Base-by-base conservation (phyloP, 768 basidiomycete species). In the Xerocomellus chrysenteron region DNA sequence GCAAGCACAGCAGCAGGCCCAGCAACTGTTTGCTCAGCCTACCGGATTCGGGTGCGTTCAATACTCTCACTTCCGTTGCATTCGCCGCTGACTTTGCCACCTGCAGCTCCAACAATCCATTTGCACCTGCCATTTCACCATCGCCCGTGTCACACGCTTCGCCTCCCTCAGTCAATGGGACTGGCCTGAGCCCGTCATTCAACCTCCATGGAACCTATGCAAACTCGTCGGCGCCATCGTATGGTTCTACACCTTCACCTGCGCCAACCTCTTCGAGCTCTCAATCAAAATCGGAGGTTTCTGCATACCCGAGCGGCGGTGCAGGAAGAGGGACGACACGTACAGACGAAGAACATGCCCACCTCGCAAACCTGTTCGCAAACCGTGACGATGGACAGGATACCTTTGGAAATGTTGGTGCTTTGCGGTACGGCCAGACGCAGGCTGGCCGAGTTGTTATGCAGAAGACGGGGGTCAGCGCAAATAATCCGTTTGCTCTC, bases 351-450 rank as follows among this genome's bases (percentile, higher is more conserved):
- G 82, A 85, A 55, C 81, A 92, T 66, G 69, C 83, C 14, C 82
- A 87, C 37, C 82, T 99, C 51, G 94, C 95, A 3, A 77, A 72
- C 51, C 73, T 98, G 63, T 86, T 98, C 59, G 95, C 92, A 7
- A 92, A 90, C 66, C 80, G 88, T 49, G 95, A 97, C 54, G 94
- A 92, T 63, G 96, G 97, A 2, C 78, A 90, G 68, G 97, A 99
- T 74, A 96, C 96, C 51, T 98, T 98, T 68, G 96, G 96, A 49
- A 99, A 98, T 70, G 64, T 84, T 33, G 96, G 96, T 19, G 58
- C 77, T 50, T 69, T 96, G 59, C 82, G 94, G 79, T 90, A 84
- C 57, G 85, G 85, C 2, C 77, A 82, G 48, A 82, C 83, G 0
- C 76, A 80, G 36, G 84, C 82, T 17, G 83, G 84, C 10, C 73